A percentile compares a stretch with the other conserved stretches of the same genome.
Conservation (phyloP, 352 stramenopile species). For the Pythium insidiosum region DNA sequence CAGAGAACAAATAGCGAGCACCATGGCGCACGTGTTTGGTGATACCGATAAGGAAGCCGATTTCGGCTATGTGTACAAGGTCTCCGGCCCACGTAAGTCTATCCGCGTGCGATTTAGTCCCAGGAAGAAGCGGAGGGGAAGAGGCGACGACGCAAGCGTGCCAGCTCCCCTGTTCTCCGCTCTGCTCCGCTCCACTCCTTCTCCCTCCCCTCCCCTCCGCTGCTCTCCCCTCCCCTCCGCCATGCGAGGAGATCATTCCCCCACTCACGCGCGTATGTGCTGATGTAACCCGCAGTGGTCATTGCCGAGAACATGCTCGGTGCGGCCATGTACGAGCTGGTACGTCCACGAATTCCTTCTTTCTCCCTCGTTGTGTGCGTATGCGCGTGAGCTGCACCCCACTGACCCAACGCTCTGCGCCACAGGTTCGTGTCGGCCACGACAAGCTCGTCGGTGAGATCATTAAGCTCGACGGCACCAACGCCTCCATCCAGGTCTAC, state of each 20-base stretch:
- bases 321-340: conserved; percentile 96
- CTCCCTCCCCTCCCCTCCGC: no score
- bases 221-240: background rate
- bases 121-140: no score
- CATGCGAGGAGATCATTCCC: background rate
- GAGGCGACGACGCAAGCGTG: background rate
- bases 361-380: background rate
- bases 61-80: conserved; percentile 99
- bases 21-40: conserved; percentile 81
- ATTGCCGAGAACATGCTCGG: conserved; percentile 99
- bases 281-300: conserved; percentile 89
- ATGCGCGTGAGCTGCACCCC: no score
- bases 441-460: conserved; percentile 99
- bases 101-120: no score
- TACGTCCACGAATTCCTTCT: conserved; percentile 18
- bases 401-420: background rate
- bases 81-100: conserved; percentile 94
- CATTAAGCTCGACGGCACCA: conserved; percentile 99
- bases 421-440: conserved; percentile 97
- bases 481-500: conserved; percentile 99
- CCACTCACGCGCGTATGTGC: background rate
- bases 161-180: no score
- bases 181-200: no score
- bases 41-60: conserved; percentile 88
- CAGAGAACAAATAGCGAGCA: conserved; percentile 7